phyloP scores from a whole-genome alignment of 179 eudicot species.

The Kewa caespitosa region DNA sequence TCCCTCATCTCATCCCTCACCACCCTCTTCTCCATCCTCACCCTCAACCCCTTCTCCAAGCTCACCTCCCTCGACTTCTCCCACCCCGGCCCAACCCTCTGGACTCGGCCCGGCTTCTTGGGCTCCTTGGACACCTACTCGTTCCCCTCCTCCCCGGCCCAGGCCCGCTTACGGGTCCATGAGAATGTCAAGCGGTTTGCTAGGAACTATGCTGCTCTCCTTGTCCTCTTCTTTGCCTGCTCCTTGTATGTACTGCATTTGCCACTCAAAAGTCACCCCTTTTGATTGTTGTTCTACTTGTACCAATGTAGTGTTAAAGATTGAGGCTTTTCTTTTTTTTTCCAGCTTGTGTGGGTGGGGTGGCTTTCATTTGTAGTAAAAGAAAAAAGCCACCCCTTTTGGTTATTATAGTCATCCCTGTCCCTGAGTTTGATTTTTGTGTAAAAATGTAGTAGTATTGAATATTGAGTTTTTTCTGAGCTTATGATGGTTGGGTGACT shows the following conservation, averaged over 20 bases:
- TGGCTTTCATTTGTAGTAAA: not conserved
- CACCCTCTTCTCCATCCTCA: slow-evolving; percentile 60
- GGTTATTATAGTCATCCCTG: too few relatives aligned
- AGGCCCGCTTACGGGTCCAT: slow-evolving; percentile 71
- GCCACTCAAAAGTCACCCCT: too few relatives aligned
- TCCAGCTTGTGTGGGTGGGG: not conserved
- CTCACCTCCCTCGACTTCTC: slow-evolving; percentile 62
- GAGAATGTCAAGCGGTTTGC: slow-evolving; percentile 90
- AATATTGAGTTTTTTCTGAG: too few relatives aligned
- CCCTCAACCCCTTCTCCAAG: slow-evolving; percentile 76
- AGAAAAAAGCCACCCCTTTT: too few relatives aligned
- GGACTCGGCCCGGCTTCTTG: slow-evolving; percentile 61
- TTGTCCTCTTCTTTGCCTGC: slow-evolving; percentile 71
- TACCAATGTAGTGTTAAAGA: too few relatives aligned
- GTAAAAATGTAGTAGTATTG: too few relatives aligned
- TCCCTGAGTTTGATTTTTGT: too few relatives aligned
- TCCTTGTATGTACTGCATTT: slow-evolving; percentile 51
- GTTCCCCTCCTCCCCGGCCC: slow-evolving; percentile 63
- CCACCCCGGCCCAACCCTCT: slow-evolving; percentile 40
- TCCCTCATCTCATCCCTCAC: slow-evolving; percentile 44
- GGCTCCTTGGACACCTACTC: slow-evolving; percentile 62
- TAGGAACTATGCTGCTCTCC: slow-evolving; percentile 59
- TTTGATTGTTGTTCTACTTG: too few relatives aligned
- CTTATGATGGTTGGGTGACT: too few relatives aligned
- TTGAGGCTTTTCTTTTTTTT: not conserved